Evolutionary conservation across 495 filamentous ascomycete species (phyloP).

Genomic region (Margaritispora aquatica): DNA sequence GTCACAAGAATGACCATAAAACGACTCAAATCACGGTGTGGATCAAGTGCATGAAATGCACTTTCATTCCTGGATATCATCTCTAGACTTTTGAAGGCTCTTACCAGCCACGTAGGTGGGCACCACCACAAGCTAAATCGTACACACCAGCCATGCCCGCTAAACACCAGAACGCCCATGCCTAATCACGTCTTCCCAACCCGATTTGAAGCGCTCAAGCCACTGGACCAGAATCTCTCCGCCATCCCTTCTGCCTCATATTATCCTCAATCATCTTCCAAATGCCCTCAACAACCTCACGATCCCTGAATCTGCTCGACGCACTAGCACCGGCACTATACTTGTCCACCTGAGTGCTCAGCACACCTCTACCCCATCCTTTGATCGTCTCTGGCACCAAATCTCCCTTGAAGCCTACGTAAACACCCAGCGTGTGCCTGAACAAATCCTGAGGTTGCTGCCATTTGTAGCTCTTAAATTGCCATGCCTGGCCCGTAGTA

Average conservation of each 20-base stretch:
- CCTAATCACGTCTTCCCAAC: too few relatives aligned
- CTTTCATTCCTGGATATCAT: not conserved
- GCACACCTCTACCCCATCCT: conserved; percentile 78
- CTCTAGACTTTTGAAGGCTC: not conserved
- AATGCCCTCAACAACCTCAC: conserved; percentile 88
- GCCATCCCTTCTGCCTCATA: conserved; percentile 84
- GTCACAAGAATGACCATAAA: too few relatives aligned
- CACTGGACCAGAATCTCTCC: conserved; percentile 52
- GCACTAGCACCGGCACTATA: conserved; percentile 48
- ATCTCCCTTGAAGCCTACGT: conserved; percentile 89
- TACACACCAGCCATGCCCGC: not conserved
- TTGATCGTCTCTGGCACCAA: conserved; percentile 67
- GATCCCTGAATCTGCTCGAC: conserved; percentile 74
- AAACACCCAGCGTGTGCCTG: conserved; percentile 76
- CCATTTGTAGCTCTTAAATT: conserved; percentile 99
- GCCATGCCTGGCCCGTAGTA: conserved; percentile 96
- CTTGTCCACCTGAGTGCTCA: conserved; percentile 69
- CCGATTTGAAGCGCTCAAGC: not conserved
- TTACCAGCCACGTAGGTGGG: too few relatives aligned
- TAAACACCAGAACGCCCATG: not conserved
- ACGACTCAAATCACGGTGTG: too few relatives aligned
- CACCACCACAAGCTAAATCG: not conserved
- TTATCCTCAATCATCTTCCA: conserved; percentile 86
- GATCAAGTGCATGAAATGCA: not conserved
- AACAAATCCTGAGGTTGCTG: conserved; percentile 84